These are phyloP conservation scores for Magnaporthales sp. DNA, from an alignment of 2,329 filamentous ascomycete genomes.

Conservation along the genomic window DNA sequence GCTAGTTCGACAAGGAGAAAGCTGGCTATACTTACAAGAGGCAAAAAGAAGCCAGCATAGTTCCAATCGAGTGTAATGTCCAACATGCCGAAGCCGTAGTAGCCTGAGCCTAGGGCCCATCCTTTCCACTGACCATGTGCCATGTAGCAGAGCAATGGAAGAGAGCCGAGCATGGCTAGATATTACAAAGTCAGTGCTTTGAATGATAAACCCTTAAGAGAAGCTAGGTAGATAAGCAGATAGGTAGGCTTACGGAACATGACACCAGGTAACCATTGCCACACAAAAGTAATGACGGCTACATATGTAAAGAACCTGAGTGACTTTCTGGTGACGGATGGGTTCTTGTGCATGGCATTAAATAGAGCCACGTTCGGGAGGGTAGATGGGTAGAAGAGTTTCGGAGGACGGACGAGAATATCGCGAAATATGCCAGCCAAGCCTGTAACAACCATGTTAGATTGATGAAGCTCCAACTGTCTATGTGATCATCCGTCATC, in stretches of 20 bases:
- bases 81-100: conserved; percentile 21
- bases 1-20: neutral
- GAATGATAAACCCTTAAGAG: neutral
- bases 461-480: neutral
- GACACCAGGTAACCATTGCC: conserved; percentile 21
- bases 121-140: conserved; percentile 21
- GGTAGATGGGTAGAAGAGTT: conserved; percentile 21
- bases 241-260: conserved; percentile 20
- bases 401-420: conserved; percentile 20
- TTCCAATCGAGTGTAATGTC: conserved; percentile 21
- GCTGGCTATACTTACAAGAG: conserved; percentile 6
- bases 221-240: conserved; percentile 10
- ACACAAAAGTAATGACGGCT: conserved; percentile 17
- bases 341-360: conserved; percentile 22
- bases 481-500: too few species aligned
- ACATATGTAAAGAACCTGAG: conserved; percentile 19
- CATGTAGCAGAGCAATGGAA: conserved; percentile 21
- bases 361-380: conserved; percentile 20
- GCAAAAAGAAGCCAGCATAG: conserved; percentile 13
- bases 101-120: conserved; percentile 19
- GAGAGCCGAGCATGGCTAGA: conserved; percentile 10
- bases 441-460: conserved; percentile 4
- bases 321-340: conserved; percentile 17
- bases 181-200: neutral
- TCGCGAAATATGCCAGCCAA: conserved; percentile 19